Percentiles rank a stretch among this genome's conserved stretches.
phyloP scores from a whole-genome alignment of 805 yeast species.

The Candida boidinii region DNA sequence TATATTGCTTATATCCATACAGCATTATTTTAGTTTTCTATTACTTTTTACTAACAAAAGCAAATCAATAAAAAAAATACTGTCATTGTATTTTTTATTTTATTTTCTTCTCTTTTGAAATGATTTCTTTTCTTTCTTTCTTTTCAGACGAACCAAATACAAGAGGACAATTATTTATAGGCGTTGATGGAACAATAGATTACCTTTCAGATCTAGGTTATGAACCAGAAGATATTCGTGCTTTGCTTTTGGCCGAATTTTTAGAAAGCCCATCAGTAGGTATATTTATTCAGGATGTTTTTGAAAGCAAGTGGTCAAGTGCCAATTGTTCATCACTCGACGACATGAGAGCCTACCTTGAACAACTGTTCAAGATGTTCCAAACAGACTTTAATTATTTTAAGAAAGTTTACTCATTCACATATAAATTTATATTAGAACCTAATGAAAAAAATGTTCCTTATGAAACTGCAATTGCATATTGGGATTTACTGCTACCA shows the following conservation, averaged over 20 bases:
- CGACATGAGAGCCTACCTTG: slow-evolving; percentile 38
- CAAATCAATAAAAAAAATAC: neutral
- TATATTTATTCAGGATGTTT: slow-evolving; percentile 39
- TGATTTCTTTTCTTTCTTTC: neutral
- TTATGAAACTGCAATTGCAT: slow-evolving; percentile 56
- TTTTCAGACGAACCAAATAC: slow-evolving; percentile 11
- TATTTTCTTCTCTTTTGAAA: too few species aligned
- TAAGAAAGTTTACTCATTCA: slow-evolving; percentile 55
- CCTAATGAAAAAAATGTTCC: slow-evolving; percentile 48
- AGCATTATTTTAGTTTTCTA: neutral
- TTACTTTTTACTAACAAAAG: neutral
- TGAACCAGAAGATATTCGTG: slow-evolving; percentile 66
- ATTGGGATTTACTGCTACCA: slow-evolving; percentile 66
- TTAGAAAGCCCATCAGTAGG: slow-evolving; percentile 64
- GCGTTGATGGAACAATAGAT: slow-evolving; percentile 67
- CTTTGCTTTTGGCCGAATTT: slow-evolving; percentile 63
- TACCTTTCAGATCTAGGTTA: slow-evolving; percentile 61
- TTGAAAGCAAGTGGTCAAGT: slow-evolving; percentile 50
- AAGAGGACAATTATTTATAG: slow-evolving; percentile 34
- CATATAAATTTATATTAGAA: slow-evolving; percentile 61
- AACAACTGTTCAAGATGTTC: slow-evolving; percentile 25
- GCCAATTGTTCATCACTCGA: slow-evolving; percentile 22
- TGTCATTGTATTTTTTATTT: too few species aligned
- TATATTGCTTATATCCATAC: neutral
- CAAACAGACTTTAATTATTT: slow-evolving; percentile 32